Base-by-base conservation (phyloP, 345 rosid species). In the Hevea brasiliensis region DNA sequence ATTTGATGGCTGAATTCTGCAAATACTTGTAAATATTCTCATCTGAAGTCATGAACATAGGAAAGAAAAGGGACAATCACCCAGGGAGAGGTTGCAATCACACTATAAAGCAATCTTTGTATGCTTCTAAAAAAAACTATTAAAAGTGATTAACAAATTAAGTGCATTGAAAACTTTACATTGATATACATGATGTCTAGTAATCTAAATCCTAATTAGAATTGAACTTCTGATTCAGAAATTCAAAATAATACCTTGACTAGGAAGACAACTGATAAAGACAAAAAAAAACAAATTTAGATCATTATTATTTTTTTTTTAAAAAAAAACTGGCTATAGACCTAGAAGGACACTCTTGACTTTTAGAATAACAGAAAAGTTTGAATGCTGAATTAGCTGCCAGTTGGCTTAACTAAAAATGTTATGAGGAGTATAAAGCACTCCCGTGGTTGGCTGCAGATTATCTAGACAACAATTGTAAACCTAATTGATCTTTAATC, bases 1-100 rank as follows among this genome's bases (percentile, higher is more conserved):
- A 1, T 56, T 57, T 70, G 44, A 42, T 70, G 54, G 18, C 37
- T 44, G 32, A 59, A 71, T 17, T 58, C 8, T 69, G 73, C 42
- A 56, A 23, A 32, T 37, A 37, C 5, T n/a, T 15, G 7, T 27
- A 56, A 47, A 41, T 35, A 15, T 21, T 57, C 4, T 8, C 37
- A 37, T 42, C 54, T 24, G 37, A 32, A 32, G 4, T 32, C 37
- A 2, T 32, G 23, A 51, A 42, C 14, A 15, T 17, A 15, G 9
- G 3, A 27, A 17, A 42, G 1, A 21, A 26, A 70, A 42, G 23
- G 56, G 5, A 20, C 32, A 20, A 20, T 20, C 29, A 21, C 4
- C 60, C 26, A 17, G 27, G 60, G 45, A 67, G 45, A 67, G 53
- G 54, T 45, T 35, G 35, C 54, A 45, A 29, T 66, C 20, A 4